Evolutionary conservation across 2,329 filamentous ascomycete species (phyloP).

Genomic region (Helotiales sp.): DNA sequence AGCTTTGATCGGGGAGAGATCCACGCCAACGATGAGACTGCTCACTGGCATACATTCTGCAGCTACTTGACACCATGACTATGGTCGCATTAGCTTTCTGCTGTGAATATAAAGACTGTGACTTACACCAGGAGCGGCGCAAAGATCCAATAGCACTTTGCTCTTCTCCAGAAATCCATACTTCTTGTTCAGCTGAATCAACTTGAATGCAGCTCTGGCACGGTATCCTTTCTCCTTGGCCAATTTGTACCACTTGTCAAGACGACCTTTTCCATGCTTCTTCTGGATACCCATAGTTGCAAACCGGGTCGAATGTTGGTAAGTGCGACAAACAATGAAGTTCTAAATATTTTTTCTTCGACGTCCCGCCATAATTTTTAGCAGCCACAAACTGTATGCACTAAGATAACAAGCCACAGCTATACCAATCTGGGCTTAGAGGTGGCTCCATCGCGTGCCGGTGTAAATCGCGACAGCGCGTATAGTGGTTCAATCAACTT

Average conservation of each 20-base stretch:
- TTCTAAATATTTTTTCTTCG: constrained; percentile 8
- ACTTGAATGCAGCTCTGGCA: constrained; percentile 94
- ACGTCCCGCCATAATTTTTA: constrained; percentile 8
- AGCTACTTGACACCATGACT: constrained; percentile 96
- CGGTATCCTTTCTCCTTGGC: constrained; percentile 98
- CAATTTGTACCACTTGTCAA: constrained; percentile 98
- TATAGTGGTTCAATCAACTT: constrained; percentile 17
- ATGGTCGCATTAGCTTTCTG: constrained; percentile 33
- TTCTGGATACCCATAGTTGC: constrained; percentile 89
- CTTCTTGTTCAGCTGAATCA: constrained; percentile 98
- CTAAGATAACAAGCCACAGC: constrained; percentile 13
- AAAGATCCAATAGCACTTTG: constrained; percentile 95
- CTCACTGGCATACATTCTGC: constrained; percentile 91
- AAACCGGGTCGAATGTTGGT: constrained; percentile 7
- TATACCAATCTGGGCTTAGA: neutral
- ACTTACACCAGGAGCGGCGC: constrained; percentile 88
- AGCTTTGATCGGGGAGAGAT: constrained; percentile 92
- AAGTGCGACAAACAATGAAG: neutral
- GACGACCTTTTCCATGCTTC: constrained; percentile 97
- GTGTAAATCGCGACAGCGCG: constrained; percentile 13
- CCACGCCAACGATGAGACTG: constrained; percentile 91
- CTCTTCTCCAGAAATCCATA: constrained; percentile 98
- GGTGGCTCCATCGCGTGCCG: too few relatives aligned
- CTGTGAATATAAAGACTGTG: neutral
- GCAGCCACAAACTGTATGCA: too few relatives aligned